Evolutionary conservation across 2,329 filamentous ascomycete genomes (phyloP), one percentile per base, ranked within the genome.

Genomic region (Ceratocystis lukuohia): DNA sequence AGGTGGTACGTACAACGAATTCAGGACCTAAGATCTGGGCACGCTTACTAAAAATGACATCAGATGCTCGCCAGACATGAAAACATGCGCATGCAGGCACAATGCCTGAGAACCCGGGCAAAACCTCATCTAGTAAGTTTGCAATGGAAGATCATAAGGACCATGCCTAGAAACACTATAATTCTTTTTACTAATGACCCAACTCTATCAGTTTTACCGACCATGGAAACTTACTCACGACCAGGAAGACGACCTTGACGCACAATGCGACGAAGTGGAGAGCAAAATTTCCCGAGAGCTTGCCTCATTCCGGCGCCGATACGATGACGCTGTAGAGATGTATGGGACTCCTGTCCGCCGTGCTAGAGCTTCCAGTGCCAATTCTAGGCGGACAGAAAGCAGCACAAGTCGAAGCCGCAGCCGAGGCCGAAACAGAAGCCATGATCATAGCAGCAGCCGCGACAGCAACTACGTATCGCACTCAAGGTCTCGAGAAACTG

Each of bases 41-140:
- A 22, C 46, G 41, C 61, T 65, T 70, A 71, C 72, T 74, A 65
- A 74, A 56, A 33, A 41, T 15, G 17, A 15, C 3, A 48, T 37
- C 68, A 93, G 88, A 88, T 96, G 88, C 81, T 80, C 66, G 82
- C 85, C 61, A 84, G 85, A 66, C 92, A 96, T 75, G 77, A 80
- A 64, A 90, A 88, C 72, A 78, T 91, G 76, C 77, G 89, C 57
- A 82, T 86, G 30, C 82, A 80, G 76, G 91, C 93, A 37, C 82
- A 84, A 65, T 93, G 87, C 72, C 77, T 96, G 62, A 80, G 80
- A 70, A 96, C 93, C 3, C 84, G 78, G 70, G 78, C 86, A 48
- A 80, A 86, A 71, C 93, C 93, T 2, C 82, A 78, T 70, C 78
- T 96, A 72, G 91, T 96, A 80, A 45, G 25, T 28, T 17, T 44